A percentile compares a stretch with the other conserved stretches of the same genome.
These are phyloP conservation scores for Corchorus capsularis DNA, from an alignment of 345 rosid species.

Conservation along the genomic window DNA sequence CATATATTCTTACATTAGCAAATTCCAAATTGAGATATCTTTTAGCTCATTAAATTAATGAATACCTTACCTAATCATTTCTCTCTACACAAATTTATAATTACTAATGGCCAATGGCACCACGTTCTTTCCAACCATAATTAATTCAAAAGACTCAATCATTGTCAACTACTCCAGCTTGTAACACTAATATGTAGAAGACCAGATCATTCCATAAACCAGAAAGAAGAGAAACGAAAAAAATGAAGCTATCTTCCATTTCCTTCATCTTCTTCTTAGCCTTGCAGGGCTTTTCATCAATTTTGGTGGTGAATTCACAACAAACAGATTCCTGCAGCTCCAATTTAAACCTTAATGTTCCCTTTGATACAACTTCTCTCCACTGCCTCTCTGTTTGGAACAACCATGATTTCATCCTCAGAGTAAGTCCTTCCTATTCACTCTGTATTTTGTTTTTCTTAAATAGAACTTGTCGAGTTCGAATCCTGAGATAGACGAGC, in stretches of 20 bases:
- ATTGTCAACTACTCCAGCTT: conserved; percentile 2
- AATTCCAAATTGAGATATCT: background rate
- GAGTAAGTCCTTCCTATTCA: conserved; percentile 48
- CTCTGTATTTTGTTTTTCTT: background rate
- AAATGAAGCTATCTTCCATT: conserved; percentile 29
- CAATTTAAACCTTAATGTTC: conserved; percentile 38
- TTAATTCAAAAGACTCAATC: background rate
- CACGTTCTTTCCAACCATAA: background rate
- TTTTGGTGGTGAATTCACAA: conserved; percentile 28
- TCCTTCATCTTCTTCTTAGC: conserved; percentile 25
- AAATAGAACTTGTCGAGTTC: too few species aligned
- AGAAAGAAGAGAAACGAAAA: background rate
- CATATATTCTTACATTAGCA: background rate
- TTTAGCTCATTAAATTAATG: background rate
- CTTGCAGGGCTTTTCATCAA: conserved; percentile 13
- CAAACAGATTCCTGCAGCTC: conserved; percentile 46
- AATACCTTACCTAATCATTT: background rate
- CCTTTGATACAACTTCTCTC: conserved; percentile 49
- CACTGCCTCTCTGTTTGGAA: conserved; percentile 57
- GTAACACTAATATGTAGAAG: background rate
- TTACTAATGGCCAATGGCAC: background rate
- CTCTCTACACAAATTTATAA: background rate
- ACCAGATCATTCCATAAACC: conserved; percentile 4
- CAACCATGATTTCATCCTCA: conserved; percentile 46
- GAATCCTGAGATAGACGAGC: too few species aligned